A percentile compares a stretch with the other conserved stretches of the same genome.
phyloP scores from a whole-genome alignment of 1,284 basidiomycete genomes.

The Sanghuangporus weigelae region DNA sequence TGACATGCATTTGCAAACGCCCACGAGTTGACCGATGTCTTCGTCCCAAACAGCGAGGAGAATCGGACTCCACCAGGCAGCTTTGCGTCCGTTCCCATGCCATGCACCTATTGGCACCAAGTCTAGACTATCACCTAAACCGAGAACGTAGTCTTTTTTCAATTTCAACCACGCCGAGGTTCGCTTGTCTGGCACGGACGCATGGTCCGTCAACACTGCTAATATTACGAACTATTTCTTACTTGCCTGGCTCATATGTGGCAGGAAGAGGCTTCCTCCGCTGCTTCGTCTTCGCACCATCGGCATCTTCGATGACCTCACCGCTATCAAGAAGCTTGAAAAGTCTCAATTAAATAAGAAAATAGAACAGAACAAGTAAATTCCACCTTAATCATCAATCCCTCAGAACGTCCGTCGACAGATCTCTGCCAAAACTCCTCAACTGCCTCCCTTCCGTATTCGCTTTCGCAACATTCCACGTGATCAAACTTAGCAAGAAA shows the following conservation, averaged over 20 bases:
- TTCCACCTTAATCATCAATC: slow-evolving; percentile 88
- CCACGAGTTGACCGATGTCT: slow-evolving; percentile 63
- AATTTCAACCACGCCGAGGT: slow-evolving; percentile 80
- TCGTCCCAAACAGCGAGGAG: slow-evolving; percentile 80
- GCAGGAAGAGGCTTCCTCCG: slow-evolving; percentile 74
- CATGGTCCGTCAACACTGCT: background rate
- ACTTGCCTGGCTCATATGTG: slow-evolving; percentile 81
- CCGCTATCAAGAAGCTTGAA: slow-evolving; percentile 55
- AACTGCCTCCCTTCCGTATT: slow-evolving; percentile 55
- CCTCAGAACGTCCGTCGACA: slow-evolving; percentile 82
- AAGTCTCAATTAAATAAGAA: background rate
- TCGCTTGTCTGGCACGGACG: slow-evolving; percentile 52
- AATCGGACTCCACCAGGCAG: slow-evolving; percentile 90
- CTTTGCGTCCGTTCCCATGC: slow-evolving; percentile 92
- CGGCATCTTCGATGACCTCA: slow-evolving; percentile 34
- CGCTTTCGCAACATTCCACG: slow-evolving; percentile 74
- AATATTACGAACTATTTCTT: background rate
- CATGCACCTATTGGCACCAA: slow-evolving; percentile 72
- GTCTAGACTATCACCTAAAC: slow-evolving; percentile 59
- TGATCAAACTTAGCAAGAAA: slow-evolving; percentile 68
- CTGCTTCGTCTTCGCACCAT: slow-evolving; percentile 32
- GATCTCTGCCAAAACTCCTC: slow-evolving; percentile 79
- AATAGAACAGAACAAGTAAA: slow-evolving; percentile 19
- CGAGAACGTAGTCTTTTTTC: slow-evolving; percentile 75
- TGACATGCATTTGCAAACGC: slow-evolving; percentile 86